Base-by-base conservation (phyloP, 139 green algal genomes). In the Ettlia oleoabundans region DNA sequence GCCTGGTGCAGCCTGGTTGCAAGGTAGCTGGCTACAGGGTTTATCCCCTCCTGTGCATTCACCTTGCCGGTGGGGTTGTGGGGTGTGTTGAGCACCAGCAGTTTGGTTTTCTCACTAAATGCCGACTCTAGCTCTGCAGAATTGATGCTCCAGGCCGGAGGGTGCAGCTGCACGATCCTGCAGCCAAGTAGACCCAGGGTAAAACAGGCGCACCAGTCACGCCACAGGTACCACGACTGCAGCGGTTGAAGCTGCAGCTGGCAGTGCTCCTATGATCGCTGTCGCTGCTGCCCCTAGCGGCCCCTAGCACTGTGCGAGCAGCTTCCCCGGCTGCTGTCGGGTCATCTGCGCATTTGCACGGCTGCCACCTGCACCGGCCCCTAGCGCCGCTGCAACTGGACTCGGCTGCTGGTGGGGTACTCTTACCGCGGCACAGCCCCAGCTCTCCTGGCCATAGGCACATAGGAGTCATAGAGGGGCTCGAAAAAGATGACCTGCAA, bases 401-500 rank as follows among this genome's bases (percentile, higher is more conserved):
- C n/a, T n/a, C n/a, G n/a, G n/a, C n/a, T n/a, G n/a, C n/a, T n/a
- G n/a, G n/a, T n/a, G n/a, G n/a, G n/a, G n/a, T n/a, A n/a, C n/a
- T n/a, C 71, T 68, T 37, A 80, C 81, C 81, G 85, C 30, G 81
- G 72, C 70, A 78, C 78, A 19, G 40, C 89, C 63, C 91, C 91
- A 3, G 85, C 82, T 13, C 86, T 53, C 42, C 51, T 24, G 1
- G 83, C 64, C 55, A 95, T 86, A 37, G 89, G 83, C 1, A 82
- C 51, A 69, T 95, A 95, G 8, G 82, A 89, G 75, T 97, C 94
- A 78, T 97, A 97, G 58, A 91, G 84, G 0, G 94, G 94, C 40
- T 93, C 90, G 80, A 97, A 94, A 22, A 97, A 86, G 40, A 97
- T 90, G 35, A 94, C 92, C n/a, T n/a, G n/a, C n/a, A n/a, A n/a